Base-by-base conservation (phyloP, 257 asterid species). In the Fraxinus excelsior region DNA sequence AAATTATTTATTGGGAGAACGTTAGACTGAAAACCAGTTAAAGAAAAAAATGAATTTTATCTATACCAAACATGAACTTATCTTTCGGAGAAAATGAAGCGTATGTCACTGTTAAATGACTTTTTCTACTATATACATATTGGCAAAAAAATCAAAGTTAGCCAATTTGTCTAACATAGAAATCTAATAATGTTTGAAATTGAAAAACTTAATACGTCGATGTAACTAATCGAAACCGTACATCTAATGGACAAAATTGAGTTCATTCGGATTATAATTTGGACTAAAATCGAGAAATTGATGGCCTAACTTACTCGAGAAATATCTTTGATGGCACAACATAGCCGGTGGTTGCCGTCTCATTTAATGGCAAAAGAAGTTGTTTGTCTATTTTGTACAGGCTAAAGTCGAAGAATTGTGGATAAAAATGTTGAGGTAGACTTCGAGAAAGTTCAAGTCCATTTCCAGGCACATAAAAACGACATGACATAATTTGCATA, bases 401-500 rank as follows among this genome's bases (percentile, higher is more conserved):
- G 34, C 34, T 23, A 26, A 62, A 11, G 34, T 62, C 28, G 68
- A 62, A 23, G 32, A 23, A 25, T 62, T 23, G 68, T 62, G 68
- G 68, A 31, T 62, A 74, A 78, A 74, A 81, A 53, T 44, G 70
- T 69, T 62, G 68, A 62, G 68, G 18, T 26, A 68, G 28, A 29
- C 72, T 67, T 32, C 13, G 46, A 28, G 67, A 70, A 19, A 21
- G 70, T 28, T 60, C 49, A 65, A 53, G 73, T 42, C 58, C 42
- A 23, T 32, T 31, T 14, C 37, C 4, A 46, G 10, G 25, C 67
- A 32, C 69, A 6, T 7, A 74, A 28, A 64, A 37, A 53, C n/a
- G 77, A 75, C 21, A 80, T 70, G 76, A 74, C 83, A 80, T 10
- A 1, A 60, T n/a, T 65, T 65, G 37, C 34, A 58, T 42, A 80